A percentile compares a stretch with the other conserved stretches of the same genome.
Evolutionary conservation across 495 filamentous ascomycete genomes (phyloP).

Genomic region (Neurospora tetraspora): DNA sequence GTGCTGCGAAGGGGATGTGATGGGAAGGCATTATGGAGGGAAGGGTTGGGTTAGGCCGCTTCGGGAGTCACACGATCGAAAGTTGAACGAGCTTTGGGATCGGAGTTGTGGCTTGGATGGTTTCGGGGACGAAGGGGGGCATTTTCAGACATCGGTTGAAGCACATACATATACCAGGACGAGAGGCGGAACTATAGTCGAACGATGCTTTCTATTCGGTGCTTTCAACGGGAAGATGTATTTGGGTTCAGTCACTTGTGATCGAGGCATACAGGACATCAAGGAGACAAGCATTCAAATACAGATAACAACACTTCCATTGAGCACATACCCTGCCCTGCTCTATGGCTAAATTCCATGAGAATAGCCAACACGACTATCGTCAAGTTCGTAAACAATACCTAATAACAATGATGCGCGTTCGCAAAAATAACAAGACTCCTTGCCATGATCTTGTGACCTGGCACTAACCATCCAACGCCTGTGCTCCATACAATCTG

Average conservation of each 20-base stretch:
- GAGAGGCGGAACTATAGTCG: neutral
- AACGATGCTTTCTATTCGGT: neutral
- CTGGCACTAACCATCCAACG: neutral
- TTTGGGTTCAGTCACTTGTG: neutral
- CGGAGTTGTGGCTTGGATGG: neutral
- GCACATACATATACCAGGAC: neutral
- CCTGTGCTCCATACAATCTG: neutral
- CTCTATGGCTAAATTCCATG: neutral
- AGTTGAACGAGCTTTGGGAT: neutral
- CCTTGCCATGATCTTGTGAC: neutral
- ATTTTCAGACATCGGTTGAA: neutral
- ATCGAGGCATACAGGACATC: neutral
- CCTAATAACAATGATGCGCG: neutral
- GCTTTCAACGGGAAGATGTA: neutral
- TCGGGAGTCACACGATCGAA: neutral
- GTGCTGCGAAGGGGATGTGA: neutral
- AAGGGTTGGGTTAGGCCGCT: neutral
- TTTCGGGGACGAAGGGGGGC: neutral
- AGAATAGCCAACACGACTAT: neutral
- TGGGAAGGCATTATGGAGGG: neutral
- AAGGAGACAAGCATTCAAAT: neutral
- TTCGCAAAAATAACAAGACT: neutral
- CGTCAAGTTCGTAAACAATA: neutral
- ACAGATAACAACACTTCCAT: neutral
- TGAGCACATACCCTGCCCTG: neutral